Base-by-base conservation (phyloP, 768 basidiomycete species). In the Boletus coccyginus region DNA sequence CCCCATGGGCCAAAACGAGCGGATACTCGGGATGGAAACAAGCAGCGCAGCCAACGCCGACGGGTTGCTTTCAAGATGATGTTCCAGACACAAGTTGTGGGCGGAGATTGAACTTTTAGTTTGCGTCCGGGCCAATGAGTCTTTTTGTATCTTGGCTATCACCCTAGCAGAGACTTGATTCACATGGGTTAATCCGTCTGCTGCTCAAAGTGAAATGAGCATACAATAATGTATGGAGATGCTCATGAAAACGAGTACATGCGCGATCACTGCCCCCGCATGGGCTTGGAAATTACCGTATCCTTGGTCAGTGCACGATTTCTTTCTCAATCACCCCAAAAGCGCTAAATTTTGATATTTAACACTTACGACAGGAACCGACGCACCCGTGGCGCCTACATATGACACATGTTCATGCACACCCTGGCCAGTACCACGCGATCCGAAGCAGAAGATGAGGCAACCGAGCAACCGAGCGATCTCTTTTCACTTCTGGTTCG, bases 231-330 rank as follows among this genome's bases (percentile, higher is more conserved):
- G 62, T 40, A 32, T 68, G n/a, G 47, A 56, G 21, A 55, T 60
- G 12, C 53, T 68, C 39, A 46, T 52, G 17, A 48, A 55, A 14
- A 60, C 49, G 0, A 59, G 45, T 13, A 2, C n/a, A 7, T 69
- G 69, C 29, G 65, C 65, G 3, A 50, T 62, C 13, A 5, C 33
- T 39, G 68, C 60, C 21, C 60, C 66, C 27, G 35, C 46, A 24
- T 70, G 62, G 60, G 62, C 44, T 19, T 70, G 65, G 65, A 65
- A 57, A 19, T 29, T 69, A 13, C 66, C 65, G 7, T 36, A 69
- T 31, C 35, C 50, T 38, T 57, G 59, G 65, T 64, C 43, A 47
- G 53, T 48, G 16, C 32, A 19, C 1, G 21, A 21, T 21, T 21
- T 21, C 21, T 9, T 31, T 47, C 14, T 21, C 19, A 7, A 33